Evolutionary conservation across 2,329 filamentous ascomycete genomes (phyloP), one percentile per base, ranked within the genome.

Genomic region (Pezicula carpinea): DNA sequence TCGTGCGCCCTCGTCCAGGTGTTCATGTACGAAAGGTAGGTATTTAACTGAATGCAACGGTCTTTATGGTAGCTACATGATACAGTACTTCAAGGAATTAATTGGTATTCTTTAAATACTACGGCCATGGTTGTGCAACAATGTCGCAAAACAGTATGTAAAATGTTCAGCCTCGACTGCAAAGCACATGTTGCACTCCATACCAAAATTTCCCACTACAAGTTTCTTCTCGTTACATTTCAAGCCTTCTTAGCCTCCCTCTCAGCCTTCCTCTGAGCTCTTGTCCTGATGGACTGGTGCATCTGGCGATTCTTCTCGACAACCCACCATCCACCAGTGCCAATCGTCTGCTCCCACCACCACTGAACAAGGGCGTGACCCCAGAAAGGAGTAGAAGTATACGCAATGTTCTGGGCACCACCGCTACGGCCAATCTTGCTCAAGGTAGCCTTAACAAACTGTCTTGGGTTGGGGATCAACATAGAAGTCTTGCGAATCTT

Each of bases 361-460:
- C 88, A 96, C 54, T 92, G 84, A 82, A 96, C 87, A 45, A 95
- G 64, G 0, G 85, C 89, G 68, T 99, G 93, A 55, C 80, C 87
- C 91, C 91, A 97, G 73, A 85, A 96, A 0, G 93, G 95, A 2
- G 90, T 95, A 60, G 89, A 92, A 31, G 88, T 95, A 68, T 86
- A 85, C 5, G 86, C 82, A 48, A 89, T 86, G 11, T 80, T 79
- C 63, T 95, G 88, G 58, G 87, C 88, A 42, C 86, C 82, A 51
- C 89, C 87, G 47, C 79, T 80, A 40, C 82, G 70, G 8, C 92
- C 92, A 59, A 99, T 78, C 75, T 93, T 96, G 53, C 77, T 72
- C 49, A 99, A 72, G 0, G 86, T 81, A 6, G 87, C 74, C 59
- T 79, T 80, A 47, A 99, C 93, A 66, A 97, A 97, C 45, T 77